These are phyloP conservation scores for Rosa persica DNA, from an alignment of 306 rosid species.

Conservation along the genomic window DNA sequence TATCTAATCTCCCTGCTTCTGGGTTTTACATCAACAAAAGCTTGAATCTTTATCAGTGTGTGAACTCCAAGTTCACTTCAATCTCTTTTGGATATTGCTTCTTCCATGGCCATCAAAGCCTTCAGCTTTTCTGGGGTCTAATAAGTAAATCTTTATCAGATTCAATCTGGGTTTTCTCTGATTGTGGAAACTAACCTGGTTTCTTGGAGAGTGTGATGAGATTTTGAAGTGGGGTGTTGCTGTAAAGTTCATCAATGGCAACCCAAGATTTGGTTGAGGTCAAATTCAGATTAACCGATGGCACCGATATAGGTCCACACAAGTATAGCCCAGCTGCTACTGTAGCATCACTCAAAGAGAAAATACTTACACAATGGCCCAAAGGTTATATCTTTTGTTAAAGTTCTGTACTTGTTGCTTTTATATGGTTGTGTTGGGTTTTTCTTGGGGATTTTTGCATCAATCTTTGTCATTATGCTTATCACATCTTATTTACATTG, in stretches of 20 bases:
- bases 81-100: not conserved
- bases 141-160: conserved; percentile 12
- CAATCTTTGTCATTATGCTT: not conserved
- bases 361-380: conserved; percentile 47
- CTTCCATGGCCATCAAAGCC: not conserved
- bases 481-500: not conserved
- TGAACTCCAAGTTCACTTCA: conserved; percentile 6
- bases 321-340: conserved; percentile 39
- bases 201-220: conserved; percentile 22
- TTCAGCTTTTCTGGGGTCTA: conserved; percentile 8
- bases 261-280: conserved; percentile 42
- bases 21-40: conserved; percentile 15
- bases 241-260: conserved; percentile 27
- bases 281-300: conserved; percentile 47
- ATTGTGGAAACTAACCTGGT: conserved; percentile 12
- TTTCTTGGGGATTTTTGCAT: not conserved
- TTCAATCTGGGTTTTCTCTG: conserved; percentile 31
- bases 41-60: conserved; percentile 21
- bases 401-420: not conserved
- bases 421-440: conserved; percentile 8
- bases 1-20: conserved; percentile 15
- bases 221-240: conserved; percentile 31
- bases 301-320: conserved; percentile 45
- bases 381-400: conserved; percentile 31
- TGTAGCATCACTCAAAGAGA: conserved; percentile 44